Conservation (phyloP, 371 early-diverging fungal species). For the Paramicrosporidium saccamoebae region DNA sequence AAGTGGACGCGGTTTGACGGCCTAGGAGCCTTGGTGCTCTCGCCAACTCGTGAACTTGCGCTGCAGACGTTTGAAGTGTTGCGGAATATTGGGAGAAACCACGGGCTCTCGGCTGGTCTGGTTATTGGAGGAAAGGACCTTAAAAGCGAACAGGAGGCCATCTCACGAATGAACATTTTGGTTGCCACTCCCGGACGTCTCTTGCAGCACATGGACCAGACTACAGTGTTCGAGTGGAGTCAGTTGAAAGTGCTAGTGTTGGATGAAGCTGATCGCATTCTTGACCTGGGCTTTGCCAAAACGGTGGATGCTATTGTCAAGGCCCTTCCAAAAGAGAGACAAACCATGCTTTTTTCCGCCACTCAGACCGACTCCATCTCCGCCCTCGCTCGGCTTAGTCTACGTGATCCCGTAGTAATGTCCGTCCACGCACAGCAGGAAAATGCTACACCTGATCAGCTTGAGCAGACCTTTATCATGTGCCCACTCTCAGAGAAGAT, state of each 20-base stretch:
- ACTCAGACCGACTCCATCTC: conserved; percentile 81
- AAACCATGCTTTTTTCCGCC: conserved; percentile 78
- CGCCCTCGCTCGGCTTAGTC: conserved; percentile 58
- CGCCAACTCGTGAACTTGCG: conserved; percentile 92
- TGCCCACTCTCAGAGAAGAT: conserved; percentile 45
- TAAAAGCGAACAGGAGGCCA: conserved; percentile 49
- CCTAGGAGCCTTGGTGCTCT: conserved; percentile 67
- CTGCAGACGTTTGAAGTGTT: conserved; percentile 84
- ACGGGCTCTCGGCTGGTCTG: conserved; percentile 71
- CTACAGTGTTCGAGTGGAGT: conserved; percentile 50
- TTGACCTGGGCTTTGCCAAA: conserved; percentile 81
- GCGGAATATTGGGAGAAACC: conserved; percentile 42
- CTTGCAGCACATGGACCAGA: conserved; percentile 88
- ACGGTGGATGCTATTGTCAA: conserved; percentile 74
- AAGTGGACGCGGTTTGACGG: conserved; percentile 59
- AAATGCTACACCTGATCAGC: conserved; percentile 33
- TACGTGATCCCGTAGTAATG: conserved; percentile 64
- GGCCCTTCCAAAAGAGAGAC: conserved; percentile 46
- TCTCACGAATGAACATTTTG: conserved; percentile 63
- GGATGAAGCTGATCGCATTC: conserved; percentile 91
- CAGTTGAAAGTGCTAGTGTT: conserved; percentile 56
- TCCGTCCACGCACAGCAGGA: conserved; percentile 61
- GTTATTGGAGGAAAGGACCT: conserved; percentile 87
- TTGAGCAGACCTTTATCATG: conserved; percentile 51
- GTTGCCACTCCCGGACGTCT: conserved; percentile 92